Base-by-base conservation (phyloP, 495 filamentous ascomycete species). In the Lasiosphaeria miniovina region DNA sequence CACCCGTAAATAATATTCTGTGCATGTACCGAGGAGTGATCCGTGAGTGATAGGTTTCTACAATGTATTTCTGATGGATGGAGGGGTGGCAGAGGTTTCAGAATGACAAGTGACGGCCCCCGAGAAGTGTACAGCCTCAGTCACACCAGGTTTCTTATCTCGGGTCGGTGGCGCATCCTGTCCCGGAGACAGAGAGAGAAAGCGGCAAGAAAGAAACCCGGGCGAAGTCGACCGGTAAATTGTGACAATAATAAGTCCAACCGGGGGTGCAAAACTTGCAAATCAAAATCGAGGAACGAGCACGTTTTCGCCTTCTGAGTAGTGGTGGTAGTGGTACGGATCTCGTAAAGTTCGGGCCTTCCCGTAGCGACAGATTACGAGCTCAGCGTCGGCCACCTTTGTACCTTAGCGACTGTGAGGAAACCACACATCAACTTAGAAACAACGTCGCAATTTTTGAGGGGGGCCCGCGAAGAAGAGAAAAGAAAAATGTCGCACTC, bases 401-500 rank as follows among this genome's bases (percentile, higher is more conserved):
- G n/a, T n/a, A n/a, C n/a, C 7, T 11, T 14, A 6, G 3, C 43
- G 43, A 11, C 43, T 14, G 12, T n/a, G 43, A 14, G 11, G 15
- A 46, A 46, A 46, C 12, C 43, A 5, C 5, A 0, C 12, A 14
- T n/a, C 43, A 9, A 46, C 11, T 41, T 46, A 14, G 12, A 46
- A 46, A 14, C 43, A 7, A 46, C 43, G 43, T 46, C 43, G 43
- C 11, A 46, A 14, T 46, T n/a, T 46, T 46, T n/a, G 12, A 11
- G 12, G 43, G 49, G 10, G 12, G 17, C 43, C 43, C 10, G 5
- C 43, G 43, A 46, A 10, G 43, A 11, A 46, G 17, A 50, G 31
- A 33, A 31, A 34, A 52, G 2, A 14, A 34, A 52, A 52, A 55
- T 35, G 34, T 55, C 40, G 54, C 41, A 55, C 24, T 43, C 46